Base-by-base conservation (phyloP, 805 yeast species). In the Candida stauntonica region DNA sequence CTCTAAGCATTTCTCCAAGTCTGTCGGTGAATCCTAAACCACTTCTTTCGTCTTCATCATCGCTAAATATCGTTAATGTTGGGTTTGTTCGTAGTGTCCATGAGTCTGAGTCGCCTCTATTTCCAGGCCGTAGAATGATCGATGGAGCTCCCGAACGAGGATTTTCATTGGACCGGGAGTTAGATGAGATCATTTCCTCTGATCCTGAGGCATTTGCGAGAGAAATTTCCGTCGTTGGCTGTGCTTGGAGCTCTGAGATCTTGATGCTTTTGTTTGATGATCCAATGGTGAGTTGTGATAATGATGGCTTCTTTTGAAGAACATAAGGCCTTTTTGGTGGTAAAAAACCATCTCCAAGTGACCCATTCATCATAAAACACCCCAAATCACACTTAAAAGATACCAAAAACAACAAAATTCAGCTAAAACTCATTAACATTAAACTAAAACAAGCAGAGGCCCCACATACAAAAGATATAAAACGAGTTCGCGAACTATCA, bases 181-280 rank as follows among this genome's bases (percentile, higher is more conserved):
- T n/a, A n/a, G n/a, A n/a, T 21, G 11, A 21, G 11, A 11, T 21
- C 9, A 8, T 7, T 7, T 21, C 24, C 11, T 21, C 24, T 11
- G 11, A 21, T 7, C 11, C 24, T 21, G 9, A 11, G 11, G 46
- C 44, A n/a, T 40, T 48, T 13, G 47, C 47, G 8, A 44, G 36
- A 2, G 63, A 55, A 3, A 62, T 46, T 18, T 57, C 64, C 1
- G 66, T 63, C 0, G 68, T 62, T 3, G 64, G 54, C 24, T 51
- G 61, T 16, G 62, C 55, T 31, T 52, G 57, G 11, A 55, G 21
- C 11, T 47, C 53, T 4, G 55, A 42, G 8, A 54, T 31, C 26
- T 42, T 44, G 16, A 46, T 28, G 34, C 41, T 39, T 17, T 39
- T 44, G 16, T 7, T 28, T n/a, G 35, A 29, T 11, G 52, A 35